Evolutionary conservation across 192 early-diverging fungal species (phyloP), one percentile per base, ranked within the genome.

Genomic region (Backusella australiensis): DNA sequence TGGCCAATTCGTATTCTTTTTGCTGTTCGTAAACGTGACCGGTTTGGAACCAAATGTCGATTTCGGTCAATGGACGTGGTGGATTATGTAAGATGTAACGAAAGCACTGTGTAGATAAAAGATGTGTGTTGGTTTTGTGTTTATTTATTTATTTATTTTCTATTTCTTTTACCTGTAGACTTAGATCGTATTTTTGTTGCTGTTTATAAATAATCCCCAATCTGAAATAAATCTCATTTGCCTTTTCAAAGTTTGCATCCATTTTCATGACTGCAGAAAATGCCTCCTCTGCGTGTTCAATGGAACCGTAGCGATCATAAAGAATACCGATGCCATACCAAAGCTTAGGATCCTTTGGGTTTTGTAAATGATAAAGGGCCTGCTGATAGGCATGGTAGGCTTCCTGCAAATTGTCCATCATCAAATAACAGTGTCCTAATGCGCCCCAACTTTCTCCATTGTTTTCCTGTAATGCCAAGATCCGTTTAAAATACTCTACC

Each of bases 281-380:
- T 0, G 97, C 97, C 76, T 98, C 97, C 78, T 99, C 97, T 8
- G 98, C 98, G 80, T 96, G 93, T 69, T 99, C 96, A 68, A 94
- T 93, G 1, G 96, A 98, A 15, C 96, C 96, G 75, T 98, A 99
- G 21, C 96, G 92, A 79, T 98, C 97, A 76, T 99, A 99, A 6
- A 99, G 85, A 70, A 97, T 98, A 34, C 96, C 98, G 39, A 99
- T 99, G 14, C 97, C 97, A 78, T 98, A 99, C 98, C 98, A 99
- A 42, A 99, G 89, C 76, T 97, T 97, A 0, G 97, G 96, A 76
- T 98, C 98, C 89, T 95, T 96, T 42, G 95, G 92, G 80, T 97
- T 94, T 0, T 93, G 92, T 15, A 97, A 82, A 78, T 95, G 92
- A 80, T 96, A 92, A 19, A 99, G 86, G 7, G 98, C 98, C 79